Evolutionary conservation across 2,329 filamentous ascomycete species (phyloP).

Genomic region (Anthostomella pinea): DNA sequence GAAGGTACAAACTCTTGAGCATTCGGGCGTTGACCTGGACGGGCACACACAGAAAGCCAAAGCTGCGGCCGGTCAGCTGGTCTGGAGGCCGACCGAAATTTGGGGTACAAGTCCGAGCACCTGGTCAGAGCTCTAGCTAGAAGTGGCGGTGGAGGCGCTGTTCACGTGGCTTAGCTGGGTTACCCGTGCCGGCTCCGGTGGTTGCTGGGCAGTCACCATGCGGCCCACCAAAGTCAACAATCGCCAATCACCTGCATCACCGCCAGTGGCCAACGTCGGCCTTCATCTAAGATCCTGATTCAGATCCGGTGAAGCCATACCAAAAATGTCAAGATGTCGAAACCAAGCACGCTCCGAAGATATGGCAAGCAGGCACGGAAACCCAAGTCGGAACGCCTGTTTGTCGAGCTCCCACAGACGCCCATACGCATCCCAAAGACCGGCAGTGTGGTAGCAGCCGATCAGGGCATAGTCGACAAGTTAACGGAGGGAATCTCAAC

Average conservation of each 20-base stretch:
- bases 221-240: constrained; percentile 23
- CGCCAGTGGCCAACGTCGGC: constrained; percentile 1
- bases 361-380: constrained; percentile 52
- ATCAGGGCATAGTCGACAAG: constrained; percentile 27
- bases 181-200: not conserved
- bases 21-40: too few species aligned
- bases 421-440: constrained; percentile 36
- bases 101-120: too few species aligned
- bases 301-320: too few species aligned
- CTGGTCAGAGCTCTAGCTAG: too few species aligned
- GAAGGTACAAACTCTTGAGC: too few species aligned
- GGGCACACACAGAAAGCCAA: too few species aligned
- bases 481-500: constrained; percentile 33
- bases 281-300: too few species aligned
- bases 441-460: constrained; percentile 12
- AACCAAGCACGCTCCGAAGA: constrained; percentile 41
- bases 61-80: too few species aligned
- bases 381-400: constrained; percentile 46
- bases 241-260: constrained; percentile 1
- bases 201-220: constrained; percentile 1
- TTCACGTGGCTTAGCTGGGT: too few species aligned
- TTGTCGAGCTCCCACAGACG: constrained; percentile 51
- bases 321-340: constrained; percentile 43
- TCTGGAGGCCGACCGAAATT: too few species aligned
- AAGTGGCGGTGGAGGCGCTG: too few species aligned